Evolutionary conservation across 495 filamentous ascomycete genomes (phyloP), one percentile per base, ranked within the genome.

Genomic region (Penicillium steckii): DNA sequence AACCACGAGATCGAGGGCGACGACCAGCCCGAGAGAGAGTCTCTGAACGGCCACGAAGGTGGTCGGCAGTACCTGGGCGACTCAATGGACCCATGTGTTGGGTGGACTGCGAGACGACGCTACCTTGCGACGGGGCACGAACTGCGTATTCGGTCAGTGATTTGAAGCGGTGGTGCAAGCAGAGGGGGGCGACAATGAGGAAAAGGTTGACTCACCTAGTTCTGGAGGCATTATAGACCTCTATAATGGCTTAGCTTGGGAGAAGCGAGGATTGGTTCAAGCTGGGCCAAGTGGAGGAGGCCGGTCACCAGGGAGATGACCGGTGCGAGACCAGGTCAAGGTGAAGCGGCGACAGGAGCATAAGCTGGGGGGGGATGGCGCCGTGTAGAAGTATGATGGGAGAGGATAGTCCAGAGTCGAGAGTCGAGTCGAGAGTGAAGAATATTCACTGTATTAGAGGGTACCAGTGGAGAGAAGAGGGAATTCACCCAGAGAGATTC

Each of bases 1-100:
- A 96, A 32, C 87, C 90, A 71, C 89, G 78, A 24, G 91, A 96
- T 26, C 83, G 75, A 46, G 88, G 80, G 38, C 88, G 81, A 62
- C 83, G 86, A 60, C 77, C 79, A 50, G 82, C 80, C 44, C 76
- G 76, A 2, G 85, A 86, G 24, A 74, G 74, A 17, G 81, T 84
- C 63, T 78, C 81, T 3, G 84, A 86, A 15, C 84, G 79, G 43
- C 79, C 77, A 52, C 85, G 66, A 60, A 73, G 59, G 18, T 70
- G 70, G 55, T 77, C 74, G 8, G 71, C 74, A 8, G 73, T 76
- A 19, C 72, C 73, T 24, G 74, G 74, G 26, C 74, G 72, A 55
- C 73, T 77, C 29, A 60, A 68, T 13, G 69, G 64, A 29, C 61
- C 56, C 51, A 64, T 67, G 23, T 73, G 55, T 48, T 73, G 55